Evolutionary conservation across 2,329 filamentous ascomycete species (phyloP), one percentile per base, ranked within the genome.

Genomic region (Pseudogymnoascus sp.): DNA sequence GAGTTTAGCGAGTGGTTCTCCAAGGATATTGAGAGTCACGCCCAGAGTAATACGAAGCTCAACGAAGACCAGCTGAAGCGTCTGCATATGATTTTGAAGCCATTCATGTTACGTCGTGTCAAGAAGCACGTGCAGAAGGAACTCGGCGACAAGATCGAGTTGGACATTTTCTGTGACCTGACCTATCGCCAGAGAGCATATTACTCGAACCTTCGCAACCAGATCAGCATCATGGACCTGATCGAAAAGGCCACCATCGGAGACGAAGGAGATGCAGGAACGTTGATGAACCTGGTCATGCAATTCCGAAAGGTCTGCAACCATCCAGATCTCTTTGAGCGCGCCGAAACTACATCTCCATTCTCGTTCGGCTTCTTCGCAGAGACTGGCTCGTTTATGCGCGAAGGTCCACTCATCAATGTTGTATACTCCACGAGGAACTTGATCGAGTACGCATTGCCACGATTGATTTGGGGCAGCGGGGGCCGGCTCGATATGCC

Each of bases 61-160:
- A 99, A 99, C 71, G 95, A 99, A 74, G 93, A 97, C 72, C 95
- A 99, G 78, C 86, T 99, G 61, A 92, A 92, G 77, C 91, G 95
- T 78, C 80, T 99, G 69, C 95, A 99, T 76, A 96, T 97, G 93
- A 99, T 99, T 69, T 79, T 99, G 68, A 97, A 99, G 78, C 95
- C 95, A 0, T 99, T 99, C 81, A 99, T 99, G 95, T 85, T 99
- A 74, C 91, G 95, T 70, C 93, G 95, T 85, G 91, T 99, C 77
- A 99, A 99, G 86, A 97, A 97, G 80, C 93, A 99, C 75, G 95
- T 99, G 59, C 95, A 99, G 75, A 97, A 97, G 76, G 95, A 99
- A 75, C 86, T 99, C 59, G 95, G 95, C 55, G 95, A 99, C 84
- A 99, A 99, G 86, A 96, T 97, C 64, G 95, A 99, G 76, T 81